Conservation (phyloP, 352 stramenopile genomes). For the Globisporangium uncinulatum region DNA sequence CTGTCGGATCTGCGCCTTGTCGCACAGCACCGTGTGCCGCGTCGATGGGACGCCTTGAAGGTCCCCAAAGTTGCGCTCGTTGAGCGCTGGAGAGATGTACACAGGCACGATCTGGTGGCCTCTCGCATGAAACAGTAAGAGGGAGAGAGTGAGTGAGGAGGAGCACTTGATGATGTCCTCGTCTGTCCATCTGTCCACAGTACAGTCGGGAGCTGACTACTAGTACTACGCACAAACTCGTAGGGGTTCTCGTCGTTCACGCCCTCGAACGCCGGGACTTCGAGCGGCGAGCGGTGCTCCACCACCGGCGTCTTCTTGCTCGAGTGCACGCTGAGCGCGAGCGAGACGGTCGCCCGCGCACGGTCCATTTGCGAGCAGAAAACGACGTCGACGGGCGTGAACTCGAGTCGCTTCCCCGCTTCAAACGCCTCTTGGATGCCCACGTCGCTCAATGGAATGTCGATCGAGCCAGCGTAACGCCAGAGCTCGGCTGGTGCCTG, state of each 20-base stretch:
- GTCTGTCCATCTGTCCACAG: too few relatives aligned
- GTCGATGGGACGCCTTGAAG: constrained; percentile 73
- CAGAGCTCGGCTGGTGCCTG: constrained; percentile 63
- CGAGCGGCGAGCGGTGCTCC: constrained; percentile 66
- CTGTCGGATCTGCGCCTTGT: constrained; percentile 67
- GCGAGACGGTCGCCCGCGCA: constrained; percentile 64
- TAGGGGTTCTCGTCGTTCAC: constrained; percentile 76
- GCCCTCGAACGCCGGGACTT: constrained; percentile 56
- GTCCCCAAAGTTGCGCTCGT: constrained; percentile 82
- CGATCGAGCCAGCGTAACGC: constrained; percentile 79
- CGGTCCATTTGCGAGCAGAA: constrained; percentile 87
- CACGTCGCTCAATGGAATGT: constrained; percentile 77
- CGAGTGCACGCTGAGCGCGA: constrained; percentile 73
- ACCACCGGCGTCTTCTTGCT: constrained; percentile 81
- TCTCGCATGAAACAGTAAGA: not conserved
- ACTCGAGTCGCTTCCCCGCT: constrained; percentile 65
- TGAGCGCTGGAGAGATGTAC: constrained; percentile 73
- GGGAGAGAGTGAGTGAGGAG: too few relatives aligned
- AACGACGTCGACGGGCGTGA: constrained; percentile 75
- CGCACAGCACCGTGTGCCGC: constrained; percentile 66
- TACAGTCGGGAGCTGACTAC: too few relatives aligned
- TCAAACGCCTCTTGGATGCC: constrained; percentile 82
- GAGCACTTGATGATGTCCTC: too few relatives aligned
- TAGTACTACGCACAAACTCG: constrained; percentile 50
- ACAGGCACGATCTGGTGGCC: constrained; percentile 58